Conservation (phyloP, 345 rosid species). For the Eucalyptus coolabah region DNA sequence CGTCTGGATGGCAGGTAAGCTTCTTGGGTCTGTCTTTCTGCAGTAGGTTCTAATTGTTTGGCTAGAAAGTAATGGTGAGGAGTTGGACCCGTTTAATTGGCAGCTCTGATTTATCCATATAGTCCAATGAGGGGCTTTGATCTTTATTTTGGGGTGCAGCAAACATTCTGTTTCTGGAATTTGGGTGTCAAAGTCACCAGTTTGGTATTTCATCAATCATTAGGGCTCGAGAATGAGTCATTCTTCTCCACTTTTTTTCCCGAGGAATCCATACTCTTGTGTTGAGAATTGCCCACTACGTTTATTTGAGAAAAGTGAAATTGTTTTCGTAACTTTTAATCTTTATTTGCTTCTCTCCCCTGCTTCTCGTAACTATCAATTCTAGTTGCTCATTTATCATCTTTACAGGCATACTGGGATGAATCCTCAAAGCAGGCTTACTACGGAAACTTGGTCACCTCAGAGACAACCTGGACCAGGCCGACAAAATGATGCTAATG, state of each 20-base stretch:
- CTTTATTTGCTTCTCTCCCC: neutral
- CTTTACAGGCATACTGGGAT: constrained; percentile 43
- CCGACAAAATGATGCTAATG: constrained; percentile 16
- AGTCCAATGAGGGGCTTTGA: neutral
- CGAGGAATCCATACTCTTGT: neutral
- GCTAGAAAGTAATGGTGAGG: neutral
- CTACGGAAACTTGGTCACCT: constrained; percentile 41
- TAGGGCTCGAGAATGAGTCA: neutral
- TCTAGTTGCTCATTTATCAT: neutral
- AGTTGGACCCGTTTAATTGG: neutral
- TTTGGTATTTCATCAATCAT: neutral
- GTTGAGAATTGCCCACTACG: neutral
- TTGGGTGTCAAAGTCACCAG: neutral
- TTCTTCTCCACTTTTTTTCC: neutral
- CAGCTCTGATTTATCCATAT: neutral
- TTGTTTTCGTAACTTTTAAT: neutral
- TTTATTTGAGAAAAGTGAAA: neutral
- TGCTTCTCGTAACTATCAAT: neutral
- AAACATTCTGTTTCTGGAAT: neutral
- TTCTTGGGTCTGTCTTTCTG: neutral
- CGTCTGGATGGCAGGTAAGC: constrained; percentile 84
- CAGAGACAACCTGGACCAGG: constrained; percentile 56
- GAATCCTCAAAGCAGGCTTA: constrained; percentile 48
- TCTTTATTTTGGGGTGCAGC: neutral
- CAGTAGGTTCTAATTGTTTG: neutral